These are phyloP conservation scores for Bertia moriformis DNA, from an alignment of 2,329 filamentous ascomycete genomes.

Conservation along the genomic window DNA sequence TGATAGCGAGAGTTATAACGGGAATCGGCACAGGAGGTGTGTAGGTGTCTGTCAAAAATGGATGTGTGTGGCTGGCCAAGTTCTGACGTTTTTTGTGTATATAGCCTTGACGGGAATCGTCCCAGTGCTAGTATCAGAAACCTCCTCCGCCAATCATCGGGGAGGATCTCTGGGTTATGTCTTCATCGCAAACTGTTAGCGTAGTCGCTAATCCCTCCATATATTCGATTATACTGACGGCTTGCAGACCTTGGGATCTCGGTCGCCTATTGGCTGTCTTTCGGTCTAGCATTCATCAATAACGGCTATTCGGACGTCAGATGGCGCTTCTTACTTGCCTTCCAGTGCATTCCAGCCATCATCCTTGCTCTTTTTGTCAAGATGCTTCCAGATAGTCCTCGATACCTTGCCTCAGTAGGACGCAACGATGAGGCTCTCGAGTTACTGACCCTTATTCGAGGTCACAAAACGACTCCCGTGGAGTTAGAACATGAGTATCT, in stretches of 20 bases:
- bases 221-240: not conserved
- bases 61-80: slow-evolving; percentile 6
- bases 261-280: slow-evolving; percentile 22
- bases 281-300: slow-evolving; percentile 14
- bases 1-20: slow-evolving; percentile 31
- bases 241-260: slow-evolving; percentile 25
- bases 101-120: slow-evolving; percentile 28
- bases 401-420: slow-evolving; percentile 12
- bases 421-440: slow-evolving; percentile 14
- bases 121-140: slow-evolving; percentile 30
- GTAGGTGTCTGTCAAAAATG: no score
- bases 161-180: slow-evolving; percentile 30
- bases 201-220: no score
- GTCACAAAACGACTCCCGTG: not conserved
- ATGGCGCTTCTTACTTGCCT: slow-evolving; percentile 21
- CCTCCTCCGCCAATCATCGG: slow-evolving; percentile 26
- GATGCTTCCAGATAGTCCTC: slow-evolving; percentile 28
- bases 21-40: slow-evolving; percentile 33
- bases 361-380: slow-evolving; percentile 20
- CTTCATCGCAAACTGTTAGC: slow-evolving; percentile 34
- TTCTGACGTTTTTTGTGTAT: not conserved
- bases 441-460: slow-evolving; percentile 5
- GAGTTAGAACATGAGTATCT: slow-evolving; percentile 11
- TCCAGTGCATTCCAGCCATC: slow-evolving; percentile 24
- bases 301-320: slow-evolving; percentile 14